Conservation (phyloP, 768 basidiomycete genomes). For the Flagelloscypha sp. region DNA sequence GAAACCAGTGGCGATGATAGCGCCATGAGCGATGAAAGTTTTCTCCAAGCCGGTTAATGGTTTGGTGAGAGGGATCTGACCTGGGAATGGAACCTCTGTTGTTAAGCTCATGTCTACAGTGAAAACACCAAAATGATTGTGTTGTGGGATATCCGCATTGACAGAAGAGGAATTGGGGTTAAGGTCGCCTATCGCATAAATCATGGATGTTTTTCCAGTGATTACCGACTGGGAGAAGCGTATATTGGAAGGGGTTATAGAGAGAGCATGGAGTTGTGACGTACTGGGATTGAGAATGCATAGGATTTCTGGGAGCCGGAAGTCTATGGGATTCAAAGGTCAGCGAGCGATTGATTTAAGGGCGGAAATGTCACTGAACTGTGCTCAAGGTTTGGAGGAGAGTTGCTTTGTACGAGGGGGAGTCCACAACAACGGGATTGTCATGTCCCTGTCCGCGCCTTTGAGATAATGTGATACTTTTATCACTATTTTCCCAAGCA, state of each 20-base stretch:
- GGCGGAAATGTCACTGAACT: too few relatives aligned
- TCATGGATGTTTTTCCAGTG: constrained; percentile 35
- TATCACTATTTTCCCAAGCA: constrained; percentile 60
- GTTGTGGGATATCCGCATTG: constrained; percentile 39
- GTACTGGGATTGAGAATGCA: constrained; percentile 34
- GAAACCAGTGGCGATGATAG: constrained; percentile 43
- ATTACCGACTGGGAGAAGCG: constrained; percentile 26
- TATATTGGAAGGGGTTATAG: constrained; percentile 1
- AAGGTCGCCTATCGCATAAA: constrained; percentile 49
- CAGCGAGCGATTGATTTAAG: too few relatives aligned
- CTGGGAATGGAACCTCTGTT: too few relatives aligned
- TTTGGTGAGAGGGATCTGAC: too few relatives aligned
- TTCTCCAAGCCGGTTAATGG: too few relatives aligned
- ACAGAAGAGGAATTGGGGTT: constrained; percentile 38
- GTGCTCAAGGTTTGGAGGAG: constrained; percentile 26
- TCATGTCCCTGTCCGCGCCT: constrained; percentile 41
- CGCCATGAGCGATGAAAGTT: constrained; percentile 45
- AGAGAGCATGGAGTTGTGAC: constrained; percentile 15
- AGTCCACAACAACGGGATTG: constrained; percentile 48
- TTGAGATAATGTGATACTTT: constrained; percentile 58
- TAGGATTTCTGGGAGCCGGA: too few relatives aligned
- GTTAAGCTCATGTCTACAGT: constrained; percentile 21
- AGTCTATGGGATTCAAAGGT: too few relatives aligned
- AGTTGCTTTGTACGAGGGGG: constrained; percentile 45
- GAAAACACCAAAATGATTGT: constrained; percentile 32